A percentile compares a stretch with the other conserved stretches of the same genome.
Evolutionary conservation across 1,284 basidiomycete species (phyloP).

Genomic region (Cryptococcus sp.): DNA sequence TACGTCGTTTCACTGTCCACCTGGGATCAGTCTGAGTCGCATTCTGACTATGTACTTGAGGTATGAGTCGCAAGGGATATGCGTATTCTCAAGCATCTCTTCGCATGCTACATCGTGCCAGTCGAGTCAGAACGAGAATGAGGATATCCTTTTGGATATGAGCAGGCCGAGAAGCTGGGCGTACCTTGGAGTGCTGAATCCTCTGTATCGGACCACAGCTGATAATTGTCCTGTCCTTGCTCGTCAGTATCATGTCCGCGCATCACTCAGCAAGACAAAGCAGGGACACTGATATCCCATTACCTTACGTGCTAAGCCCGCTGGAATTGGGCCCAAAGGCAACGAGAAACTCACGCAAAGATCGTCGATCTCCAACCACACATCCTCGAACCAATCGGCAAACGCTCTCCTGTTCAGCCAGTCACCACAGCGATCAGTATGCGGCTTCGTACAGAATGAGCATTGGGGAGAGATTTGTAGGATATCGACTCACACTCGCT

Average conservation of each 20-base stretch:
- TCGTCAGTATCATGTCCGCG: too few relatives aligned
- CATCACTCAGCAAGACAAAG: too few relatives aligned
- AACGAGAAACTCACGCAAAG: conserved; percentile 4
- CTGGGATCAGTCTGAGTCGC: conserved; percentile 11
- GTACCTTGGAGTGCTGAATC: conserved; percentile 16
- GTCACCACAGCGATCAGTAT: too few relatives aligned
- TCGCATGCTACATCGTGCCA: conserved; percentile 8
- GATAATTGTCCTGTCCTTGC: conserved; percentile 11
- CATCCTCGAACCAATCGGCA: neutral
- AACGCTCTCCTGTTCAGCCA: neutral
- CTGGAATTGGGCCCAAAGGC: too few relatives aligned
- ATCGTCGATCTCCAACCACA: neutral
- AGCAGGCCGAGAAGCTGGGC: too few relatives aligned
- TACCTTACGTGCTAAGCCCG: too few relatives aligned
- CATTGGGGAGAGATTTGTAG: too few relatives aligned
- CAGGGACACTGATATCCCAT: too few relatives aligned
- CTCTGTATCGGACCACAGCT: conserved; percentile 10
- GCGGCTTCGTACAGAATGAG: too few relatives aligned
- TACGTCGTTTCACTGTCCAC: conserved; percentile 20
- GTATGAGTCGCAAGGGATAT: conserved; percentile 11
- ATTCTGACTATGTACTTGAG: conserved; percentile 27
- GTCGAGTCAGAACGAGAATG: neutral
- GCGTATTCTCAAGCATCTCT: conserved; percentile 8
- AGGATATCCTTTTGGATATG: too few relatives aligned
- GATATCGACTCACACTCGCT: too few relatives aligned